phyloP scores from a whole-genome alignment of 305 asterid genomes.

The Fraxinus sp. region DNA sequence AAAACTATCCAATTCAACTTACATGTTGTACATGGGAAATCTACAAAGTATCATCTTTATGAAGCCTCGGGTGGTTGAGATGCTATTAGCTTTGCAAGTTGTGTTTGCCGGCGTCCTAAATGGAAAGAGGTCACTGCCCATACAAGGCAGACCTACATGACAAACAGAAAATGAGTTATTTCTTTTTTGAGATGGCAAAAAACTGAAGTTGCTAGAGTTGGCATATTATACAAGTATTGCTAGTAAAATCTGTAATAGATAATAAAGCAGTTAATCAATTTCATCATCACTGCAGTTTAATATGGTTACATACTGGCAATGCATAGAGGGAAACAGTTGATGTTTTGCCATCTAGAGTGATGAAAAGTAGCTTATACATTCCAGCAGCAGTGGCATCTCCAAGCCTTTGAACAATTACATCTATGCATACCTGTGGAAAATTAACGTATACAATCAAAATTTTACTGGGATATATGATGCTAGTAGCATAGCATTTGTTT shows the following conservation, averaged over 20 bases:
- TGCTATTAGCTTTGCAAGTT: conserved; percentile 57
- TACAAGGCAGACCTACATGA: conserved; percentile 56
- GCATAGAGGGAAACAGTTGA: conserved; percentile 69
- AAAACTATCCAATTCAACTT: background rate
- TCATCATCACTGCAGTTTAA: background rate
- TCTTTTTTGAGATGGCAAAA: conserved; percentile 6
- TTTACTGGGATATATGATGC: background rate
- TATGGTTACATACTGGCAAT: conserved; percentile 58
- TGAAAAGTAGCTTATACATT: conserved; percentile 75
- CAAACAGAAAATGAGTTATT: background rate
- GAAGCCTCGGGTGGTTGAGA: conserved; percentile 34
- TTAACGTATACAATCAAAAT: conserved; percentile 10
- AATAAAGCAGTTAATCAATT: background rate
- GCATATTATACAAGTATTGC: background rate
- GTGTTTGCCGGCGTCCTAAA: conserved; percentile 65
- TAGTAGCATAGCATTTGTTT: background rate
- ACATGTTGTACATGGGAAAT: conserved; percentile 13
- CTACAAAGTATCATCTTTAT: conserved; percentile 31
- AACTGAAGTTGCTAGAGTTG: background rate
- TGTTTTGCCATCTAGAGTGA: conserved; percentile 59
- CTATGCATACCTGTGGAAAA: conserved; percentile 77
- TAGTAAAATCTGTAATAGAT: background rate
- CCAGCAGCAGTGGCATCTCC: conserved; percentile 99
- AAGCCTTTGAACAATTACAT: conserved; percentile 90
- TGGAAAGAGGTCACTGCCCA: conserved; percentile 71